phyloP scores from a whole-genome alignment of 2,329 filamentous ascomycete genomes.

The Geosmithia morbida region DNA sequence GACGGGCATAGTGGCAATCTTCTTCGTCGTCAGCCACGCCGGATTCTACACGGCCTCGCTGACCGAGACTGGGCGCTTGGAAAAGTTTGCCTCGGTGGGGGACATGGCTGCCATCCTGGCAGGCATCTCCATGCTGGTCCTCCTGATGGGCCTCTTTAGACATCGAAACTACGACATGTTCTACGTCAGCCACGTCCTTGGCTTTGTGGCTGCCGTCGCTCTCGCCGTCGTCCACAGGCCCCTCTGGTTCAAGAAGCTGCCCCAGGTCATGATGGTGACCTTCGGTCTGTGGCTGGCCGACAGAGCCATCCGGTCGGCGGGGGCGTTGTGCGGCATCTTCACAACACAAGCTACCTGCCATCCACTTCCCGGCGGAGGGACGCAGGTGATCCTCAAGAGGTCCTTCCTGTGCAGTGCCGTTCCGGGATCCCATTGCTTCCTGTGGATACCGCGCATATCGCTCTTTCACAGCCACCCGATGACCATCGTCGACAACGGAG shows the following conservation, averaged over 20 bases:
- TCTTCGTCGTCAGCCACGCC: conserved; percentile 20
- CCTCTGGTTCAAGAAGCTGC: conserved; percentile 17
- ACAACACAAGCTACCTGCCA: conserved; percentile 17
- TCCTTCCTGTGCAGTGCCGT: conserved; percentile 14
- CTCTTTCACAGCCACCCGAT: conserved; percentile 39
- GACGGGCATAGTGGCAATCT: conserved; percentile 25
- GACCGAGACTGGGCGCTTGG: conserved; percentile 6
- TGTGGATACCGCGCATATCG: conserved; percentile 40
- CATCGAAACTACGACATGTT: conserved; percentile 31
- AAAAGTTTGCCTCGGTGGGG: background rate
- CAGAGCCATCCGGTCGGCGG: conserved; percentile 20
- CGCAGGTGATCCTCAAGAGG: conserved; percentile 28
- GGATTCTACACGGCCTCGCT: conserved; percentile 17
- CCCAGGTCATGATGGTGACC: conserved; percentile 22
- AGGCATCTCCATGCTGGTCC: conserved; percentile 19
- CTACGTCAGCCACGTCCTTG: conserved; percentile 25
- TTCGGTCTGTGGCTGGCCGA: conserved; percentile 27
- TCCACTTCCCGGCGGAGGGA: conserved; percentile 27
- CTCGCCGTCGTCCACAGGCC: conserved; percentile 29
- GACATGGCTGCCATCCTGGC: conserved; percentile 3
- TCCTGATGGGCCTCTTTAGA: conserved; percentile 17
- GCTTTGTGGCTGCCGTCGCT: conserved; percentile 24
- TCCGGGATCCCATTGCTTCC: conserved; percentile 28
- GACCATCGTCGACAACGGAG: conserved; percentile 30
- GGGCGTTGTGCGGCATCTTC: background rate